These are phyloP conservation scores for Lathyrus sativus DNA, from an alignment of 306 rosid genomes.

Conservation along the genomic window DNA sequence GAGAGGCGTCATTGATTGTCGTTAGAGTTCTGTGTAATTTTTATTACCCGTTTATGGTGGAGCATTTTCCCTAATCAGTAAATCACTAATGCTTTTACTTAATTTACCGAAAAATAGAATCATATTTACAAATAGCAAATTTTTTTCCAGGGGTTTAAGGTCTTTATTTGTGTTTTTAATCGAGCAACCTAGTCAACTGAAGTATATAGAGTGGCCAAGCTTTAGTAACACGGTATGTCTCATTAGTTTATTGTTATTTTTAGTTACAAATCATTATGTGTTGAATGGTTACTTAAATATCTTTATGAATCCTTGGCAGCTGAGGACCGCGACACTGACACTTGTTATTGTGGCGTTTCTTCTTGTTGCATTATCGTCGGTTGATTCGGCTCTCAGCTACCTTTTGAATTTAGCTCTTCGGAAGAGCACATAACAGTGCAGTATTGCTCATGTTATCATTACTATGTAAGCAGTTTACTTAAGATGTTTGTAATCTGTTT, in stretches of 20 bases:
- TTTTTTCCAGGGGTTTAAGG: slow-evolving; percentile 55
- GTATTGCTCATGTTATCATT: slow-evolving; percentile 1
- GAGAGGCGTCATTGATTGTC: neutral
- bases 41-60: neutral
- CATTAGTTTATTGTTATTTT: slow-evolving; percentile 15
- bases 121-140: slow-evolving; percentile 9
- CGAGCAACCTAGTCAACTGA: slow-evolving; percentile 93
- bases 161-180: slow-evolving; percentile 60
- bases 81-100: neutral
- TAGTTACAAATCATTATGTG: slow-evolving; percentile 6
- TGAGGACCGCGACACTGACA: slow-evolving; percentile 78
- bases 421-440: slow-evolving; percentile 41
- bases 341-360: slow-evolving; percentile 79
- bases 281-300: neutral
- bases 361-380: slow-evolving; percentile 72
- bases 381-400: slow-evolving; percentile 74
- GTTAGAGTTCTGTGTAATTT: neutral
- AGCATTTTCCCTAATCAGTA: neutral
- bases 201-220: slow-evolving; percentile 87
- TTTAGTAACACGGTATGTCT: slow-evolving; percentile 72
- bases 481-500: slow-evolving; percentile 22
- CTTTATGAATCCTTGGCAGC: slow-evolving; percentile 52
- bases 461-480: slow-evolving; percentile 6
- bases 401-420: slow-evolving; percentile 63
- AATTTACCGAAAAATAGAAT: neutral